These are phyloP conservation scores for Ilyonectria destructans DNA, from an alignment of 2,329 filamentous ascomycete species.

Conservation along the genomic window DNA sequence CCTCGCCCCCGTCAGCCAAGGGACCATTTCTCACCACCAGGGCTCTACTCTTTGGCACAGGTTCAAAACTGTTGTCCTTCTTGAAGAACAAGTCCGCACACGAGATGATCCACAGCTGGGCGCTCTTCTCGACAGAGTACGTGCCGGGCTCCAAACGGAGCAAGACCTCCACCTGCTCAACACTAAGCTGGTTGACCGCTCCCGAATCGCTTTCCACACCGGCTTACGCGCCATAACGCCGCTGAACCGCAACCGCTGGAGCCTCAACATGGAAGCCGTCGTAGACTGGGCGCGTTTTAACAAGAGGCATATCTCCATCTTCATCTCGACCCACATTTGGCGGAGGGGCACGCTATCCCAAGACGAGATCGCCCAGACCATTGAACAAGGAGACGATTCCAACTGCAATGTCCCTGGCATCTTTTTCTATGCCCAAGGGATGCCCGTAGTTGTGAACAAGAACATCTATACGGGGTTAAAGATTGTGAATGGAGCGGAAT, in stretches of 20 bases:
- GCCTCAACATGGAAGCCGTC: conserved; percentile 24
- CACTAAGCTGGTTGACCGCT: no score
- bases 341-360: background rate
- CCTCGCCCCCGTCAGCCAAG: conserved; percentile 22
- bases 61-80: conserved; percentile 33
- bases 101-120: conserved; percentile 31
- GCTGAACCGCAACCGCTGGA: conserved; percentile 29
- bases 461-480: conserved; percentile 33
- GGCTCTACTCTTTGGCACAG: conserved; percentile 25
- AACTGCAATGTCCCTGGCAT: conserved; percentile 28
- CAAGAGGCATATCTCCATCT: conserved; percentile 3
- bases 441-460: conserved; percentile 34
- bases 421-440: conserved; percentile 34
- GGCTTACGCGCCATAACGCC: conserved; percentile 34
- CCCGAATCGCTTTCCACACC: conserved; percentile 28
- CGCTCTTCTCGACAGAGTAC: conserved; percentile 33
- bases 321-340: background rate
- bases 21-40: conserved; percentile 25
- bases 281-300: conserved; percentile 30
- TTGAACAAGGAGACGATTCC: conserved; percentile 30
- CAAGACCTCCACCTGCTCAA: no score
- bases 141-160: no score
- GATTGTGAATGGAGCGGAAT: no score
- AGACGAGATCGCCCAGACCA: conserved; percentile 26
- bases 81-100: conserved; percentile 34